A percentile compares a stretch with the other conserved stretches of the same genome.
Evolutionary conservation across 208 protist species (phyloP).

Genomic region (Trichomonas vaginalis): DNA sequence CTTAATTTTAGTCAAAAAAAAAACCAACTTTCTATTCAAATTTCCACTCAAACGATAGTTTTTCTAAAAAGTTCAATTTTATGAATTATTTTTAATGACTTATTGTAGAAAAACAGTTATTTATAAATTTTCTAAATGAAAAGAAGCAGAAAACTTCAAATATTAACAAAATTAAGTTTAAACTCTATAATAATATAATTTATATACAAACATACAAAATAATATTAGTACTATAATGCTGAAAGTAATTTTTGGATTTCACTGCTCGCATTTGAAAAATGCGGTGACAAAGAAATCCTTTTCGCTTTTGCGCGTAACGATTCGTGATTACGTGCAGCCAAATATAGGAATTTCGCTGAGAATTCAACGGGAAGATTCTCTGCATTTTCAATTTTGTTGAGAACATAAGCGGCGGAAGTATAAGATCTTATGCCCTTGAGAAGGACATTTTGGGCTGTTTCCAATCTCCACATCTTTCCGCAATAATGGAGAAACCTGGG

Average conservation of each 20-base stretch:
- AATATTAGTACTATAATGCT: too few species aligned
- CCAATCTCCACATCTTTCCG: not conserved
- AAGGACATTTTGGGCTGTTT: not conserved
- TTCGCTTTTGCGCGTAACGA: not conserved
- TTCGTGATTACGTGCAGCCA: not conserved
- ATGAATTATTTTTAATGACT: too few species aligned
- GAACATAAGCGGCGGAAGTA: not conserved
- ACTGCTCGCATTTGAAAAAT: not conserved
- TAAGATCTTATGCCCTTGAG: not conserved
- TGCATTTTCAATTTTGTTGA: not conserved
- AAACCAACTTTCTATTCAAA: too few species aligned
- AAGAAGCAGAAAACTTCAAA: too few species aligned
- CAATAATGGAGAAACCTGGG: not conserved
- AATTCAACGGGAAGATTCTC: not conserved
- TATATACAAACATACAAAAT: too few species aligned
- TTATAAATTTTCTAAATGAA: too few species aligned
- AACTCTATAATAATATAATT: too few species aligned
- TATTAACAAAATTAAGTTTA: too few species aligned
- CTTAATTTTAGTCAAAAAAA: too few species aligned
- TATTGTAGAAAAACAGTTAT: too few species aligned
- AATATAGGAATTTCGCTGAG: not conserved
- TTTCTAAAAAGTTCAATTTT: too few species aligned
- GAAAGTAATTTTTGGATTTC: not conserved
- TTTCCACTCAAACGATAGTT: too few species aligned
- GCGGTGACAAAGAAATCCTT: not conserved